Evolutionary conservation across 768 basidiomycete species (phyloP), one percentile per base, ranked within the genome.

Genomic region (Punctularia strigosozonata): DNA sequence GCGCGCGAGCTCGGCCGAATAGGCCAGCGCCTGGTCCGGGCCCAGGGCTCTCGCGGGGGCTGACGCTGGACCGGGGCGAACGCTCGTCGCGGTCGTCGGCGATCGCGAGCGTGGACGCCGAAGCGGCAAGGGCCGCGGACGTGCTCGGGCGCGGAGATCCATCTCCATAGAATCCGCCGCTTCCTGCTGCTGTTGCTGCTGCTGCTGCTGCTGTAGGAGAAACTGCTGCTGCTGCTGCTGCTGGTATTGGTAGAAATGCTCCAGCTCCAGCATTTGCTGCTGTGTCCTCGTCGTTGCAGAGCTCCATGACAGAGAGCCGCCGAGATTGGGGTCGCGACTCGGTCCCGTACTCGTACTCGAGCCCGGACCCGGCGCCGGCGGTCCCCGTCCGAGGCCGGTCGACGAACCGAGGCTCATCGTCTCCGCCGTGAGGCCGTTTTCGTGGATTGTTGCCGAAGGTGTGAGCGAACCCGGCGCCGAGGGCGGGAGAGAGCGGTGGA

Each of bases 281-380:
- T 55, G 65, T 55, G n/a, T n/a, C n/a, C n/a, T n/a, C n/a, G 65
- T 81, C 80, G 71, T 86, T 84, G 73, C 83, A 85, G 70, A 87
- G 79, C 49, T 87, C 84, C 81, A 86, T 73, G 71, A 87, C 78
- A 59, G 78, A 69, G 71, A 87, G 75, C 44, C 84, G 64, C 50
- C 84, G 71, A 63, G 79, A 82, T 53, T 80, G 76, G 46, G 84
- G 84, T 50, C 84, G 68, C 51, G 80, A 83, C 47, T 83, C 81
- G 46, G 69, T 54, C 18, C 75, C 83, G 60, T 81, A 80, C 40
- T 80, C 78, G 65, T 80, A 76, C 31, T 68, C 66, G 38, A 47
- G 15, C 10, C 26, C 40, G 55, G 48, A 45, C 56, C 53, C 53
- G 46, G 50, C 25, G 51, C 54, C 35, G 37, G 13, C 8, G 25